Evolutionary conservation across 2,329 filamentous ascomycete species (phyloP).

Genomic region (Aspergillus alliaceus): DNA sequence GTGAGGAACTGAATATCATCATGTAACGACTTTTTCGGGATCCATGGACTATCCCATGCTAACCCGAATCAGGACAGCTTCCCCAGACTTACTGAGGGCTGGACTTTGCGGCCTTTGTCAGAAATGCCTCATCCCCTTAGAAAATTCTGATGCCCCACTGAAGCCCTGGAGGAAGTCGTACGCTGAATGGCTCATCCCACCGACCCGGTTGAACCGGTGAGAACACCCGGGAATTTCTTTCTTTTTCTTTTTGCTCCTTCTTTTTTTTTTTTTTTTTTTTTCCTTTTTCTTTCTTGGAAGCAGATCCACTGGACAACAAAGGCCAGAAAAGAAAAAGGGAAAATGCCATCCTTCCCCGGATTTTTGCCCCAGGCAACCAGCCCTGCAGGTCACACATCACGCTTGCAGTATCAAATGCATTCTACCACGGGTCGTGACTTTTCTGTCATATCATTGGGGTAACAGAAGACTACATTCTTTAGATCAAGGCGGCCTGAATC

Average conservation of each 20-base stretch:
- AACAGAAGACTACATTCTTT: neutral
- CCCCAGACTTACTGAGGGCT: conserved; percentile 4
- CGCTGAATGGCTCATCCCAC: too few species aligned
- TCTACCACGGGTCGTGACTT: neutral
- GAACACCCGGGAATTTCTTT: neutral
- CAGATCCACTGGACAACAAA: neutral
- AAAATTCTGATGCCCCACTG: too few species aligned
- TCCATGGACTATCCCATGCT: neutral
- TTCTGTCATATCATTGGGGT: neutral
- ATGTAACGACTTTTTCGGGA: neutral
- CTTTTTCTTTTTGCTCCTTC: too few species aligned
- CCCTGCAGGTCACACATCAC: conserved; percentile 6
- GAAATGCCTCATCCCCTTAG: conserved; percentile 3
- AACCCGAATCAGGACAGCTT: conserved; percentile 6
- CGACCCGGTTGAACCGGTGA: conserved; percentile 9
- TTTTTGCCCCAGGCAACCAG: conserved; percentile 11
- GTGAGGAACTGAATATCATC: neutral
- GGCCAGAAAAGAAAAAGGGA: neutral
- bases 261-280: neutral
- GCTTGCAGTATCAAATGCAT: neutral
- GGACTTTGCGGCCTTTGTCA: neutral
- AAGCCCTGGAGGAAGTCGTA: too few species aligned
- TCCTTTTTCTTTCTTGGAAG: too few species aligned
- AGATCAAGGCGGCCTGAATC: neutral
- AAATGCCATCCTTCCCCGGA: conserved; percentile 10